Conservation (phyloP, 495 filamentous ascomycete species). For the Neurospora tetrasperma region DNA sequence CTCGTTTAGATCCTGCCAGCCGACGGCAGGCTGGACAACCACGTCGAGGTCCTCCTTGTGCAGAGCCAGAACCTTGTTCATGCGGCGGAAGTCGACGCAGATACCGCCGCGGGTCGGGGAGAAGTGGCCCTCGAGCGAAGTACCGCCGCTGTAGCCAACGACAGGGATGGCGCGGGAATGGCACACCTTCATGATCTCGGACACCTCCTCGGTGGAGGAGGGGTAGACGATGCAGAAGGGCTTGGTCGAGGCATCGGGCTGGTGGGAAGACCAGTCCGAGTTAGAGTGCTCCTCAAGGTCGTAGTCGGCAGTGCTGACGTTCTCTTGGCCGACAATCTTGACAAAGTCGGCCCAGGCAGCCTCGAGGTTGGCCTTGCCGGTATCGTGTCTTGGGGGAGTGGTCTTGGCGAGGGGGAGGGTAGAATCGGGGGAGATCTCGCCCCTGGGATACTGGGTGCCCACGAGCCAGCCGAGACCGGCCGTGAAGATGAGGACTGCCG, state of each 20-base stretch:
- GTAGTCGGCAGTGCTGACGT: constrained; percentile 63
- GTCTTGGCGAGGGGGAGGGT: constrained; percentile 58
- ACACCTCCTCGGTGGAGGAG: constrained; percentile 56
- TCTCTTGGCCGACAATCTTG: constrained; percentile 68
- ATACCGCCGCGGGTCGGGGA: constrained; percentile 65
- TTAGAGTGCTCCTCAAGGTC: constrained; percentile 66
- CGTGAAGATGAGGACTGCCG: constrained; percentile 46
- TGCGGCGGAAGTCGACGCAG: constrained; percentile 64
- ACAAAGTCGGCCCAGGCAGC: constrained; percentile 91
- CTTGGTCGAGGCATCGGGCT: constrained; percentile 27
- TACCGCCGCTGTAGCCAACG: constrained; percentile 66
- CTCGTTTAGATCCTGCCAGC: constrained; percentile 72
- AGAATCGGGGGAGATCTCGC: constrained; percentile 51
- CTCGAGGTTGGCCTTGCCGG: constrained; percentile 65
- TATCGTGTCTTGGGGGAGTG: constrained; percentile 56
- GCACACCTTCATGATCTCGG: constrained; percentile 63
- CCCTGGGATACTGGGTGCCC: constrained; percentile 49
- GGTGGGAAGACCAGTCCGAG: constrained; percentile 84
- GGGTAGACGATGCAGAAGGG: constrained; percentile 60
- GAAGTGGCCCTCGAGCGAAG: constrained; percentile 72
- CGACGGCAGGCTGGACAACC: constrained; percentile 70
- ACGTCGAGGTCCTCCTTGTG: constrained; percentile 72
- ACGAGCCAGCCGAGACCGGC: constrained; percentile 58
- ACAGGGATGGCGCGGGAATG: constrained; percentile 60
- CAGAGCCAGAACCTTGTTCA: constrained; percentile 61